Evolutionary conservation across 305 asterid species (phyloP).

Genomic region (Fraxinus albicans): DNA sequence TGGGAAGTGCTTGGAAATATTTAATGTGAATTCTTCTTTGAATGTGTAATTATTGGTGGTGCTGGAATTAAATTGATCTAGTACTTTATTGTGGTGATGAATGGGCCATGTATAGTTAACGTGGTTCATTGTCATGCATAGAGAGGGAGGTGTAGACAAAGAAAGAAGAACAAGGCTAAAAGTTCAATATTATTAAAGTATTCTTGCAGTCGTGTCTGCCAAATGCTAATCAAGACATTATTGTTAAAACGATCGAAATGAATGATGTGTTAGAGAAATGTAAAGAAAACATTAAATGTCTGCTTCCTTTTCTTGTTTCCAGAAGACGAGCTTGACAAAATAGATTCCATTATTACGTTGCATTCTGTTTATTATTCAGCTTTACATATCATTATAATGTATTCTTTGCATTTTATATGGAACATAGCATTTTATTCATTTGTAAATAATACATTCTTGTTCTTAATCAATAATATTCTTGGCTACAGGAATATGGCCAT

Average conservation of each 20-base stretch:
- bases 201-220: not conserved
- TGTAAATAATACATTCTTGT: not conserved
- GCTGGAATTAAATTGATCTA: not conserved
- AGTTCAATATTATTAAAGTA: not conserved
- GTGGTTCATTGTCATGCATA: not conserved
- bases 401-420: not conserved
- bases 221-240: not conserved
- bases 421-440: slow-evolving; percentile 6
- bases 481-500: slow-evolving; percentile 82
- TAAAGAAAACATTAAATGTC: not conserved
- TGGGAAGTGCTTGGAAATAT: not conserved
- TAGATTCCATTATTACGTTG: not conserved
- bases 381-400: not conserved
- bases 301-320: not conserved
- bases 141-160: not conserved
- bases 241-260: not conserved
- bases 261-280: not conserved
- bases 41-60: not conserved
- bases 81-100: not conserved
- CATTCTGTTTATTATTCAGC: not conserved
- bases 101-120: not conserved
- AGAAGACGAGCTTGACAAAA: not conserved
- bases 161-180: not conserved
- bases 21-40: not conserved
- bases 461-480: slow-evolving; percentile 23